phyloP scores from a whole-genome alignment of 305 asterid genomes.

The Rubia peregrina region DNA sequence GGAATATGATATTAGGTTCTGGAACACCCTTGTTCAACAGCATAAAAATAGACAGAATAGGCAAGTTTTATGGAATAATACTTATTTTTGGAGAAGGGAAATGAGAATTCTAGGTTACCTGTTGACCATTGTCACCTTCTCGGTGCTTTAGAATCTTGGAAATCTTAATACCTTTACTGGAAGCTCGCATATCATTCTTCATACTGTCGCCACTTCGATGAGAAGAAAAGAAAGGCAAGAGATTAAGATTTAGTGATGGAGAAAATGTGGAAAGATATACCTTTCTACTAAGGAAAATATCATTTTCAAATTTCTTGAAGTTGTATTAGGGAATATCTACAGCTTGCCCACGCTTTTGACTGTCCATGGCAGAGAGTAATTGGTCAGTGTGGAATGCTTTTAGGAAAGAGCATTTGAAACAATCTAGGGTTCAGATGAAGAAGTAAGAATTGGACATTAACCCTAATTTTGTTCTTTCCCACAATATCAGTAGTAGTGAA shows the following conservation, averaged over 20 bases:
- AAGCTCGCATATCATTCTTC: constrained; percentile 90
- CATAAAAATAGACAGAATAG: constrained; percentile 80
- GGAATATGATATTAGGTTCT: constrained; percentile 87
- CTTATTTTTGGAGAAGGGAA: constrained; percentile 11
- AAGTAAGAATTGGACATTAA: constrained; percentile 20
- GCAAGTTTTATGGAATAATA: constrained; percentile 66
- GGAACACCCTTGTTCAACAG: constrained; percentile 91
- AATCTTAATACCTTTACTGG: constrained; percentile 87
- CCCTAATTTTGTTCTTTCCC: constrained; percentile 5
- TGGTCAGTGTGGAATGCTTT: constrained; percentile 86
- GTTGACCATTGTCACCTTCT: constrained; percentile 85
- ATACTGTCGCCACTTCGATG: constrained; percentile 78
- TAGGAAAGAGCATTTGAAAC: constrained; percentile 25
- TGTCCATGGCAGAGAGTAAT: constrained; percentile 61
- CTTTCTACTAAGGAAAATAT: constrained; percentile 67
- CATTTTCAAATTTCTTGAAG: constrained; percentile 77
- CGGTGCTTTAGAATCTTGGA: constrained; percentile 87
- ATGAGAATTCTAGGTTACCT: constrained; percentile 32
- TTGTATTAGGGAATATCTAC: constrained; percentile 93
- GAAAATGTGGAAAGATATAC: constrained; percentile 35
- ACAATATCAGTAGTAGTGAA: neutral
- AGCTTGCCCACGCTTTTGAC: constrained; percentile 67
- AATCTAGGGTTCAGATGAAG: constrained; percentile 10
- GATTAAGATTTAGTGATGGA: neutral
- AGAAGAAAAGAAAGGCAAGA: constrained; percentile 17